phyloP scores from a whole-genome alignment of 1,284 basidiomycete genomes.

The Leccinum subfulvum region DNA sequence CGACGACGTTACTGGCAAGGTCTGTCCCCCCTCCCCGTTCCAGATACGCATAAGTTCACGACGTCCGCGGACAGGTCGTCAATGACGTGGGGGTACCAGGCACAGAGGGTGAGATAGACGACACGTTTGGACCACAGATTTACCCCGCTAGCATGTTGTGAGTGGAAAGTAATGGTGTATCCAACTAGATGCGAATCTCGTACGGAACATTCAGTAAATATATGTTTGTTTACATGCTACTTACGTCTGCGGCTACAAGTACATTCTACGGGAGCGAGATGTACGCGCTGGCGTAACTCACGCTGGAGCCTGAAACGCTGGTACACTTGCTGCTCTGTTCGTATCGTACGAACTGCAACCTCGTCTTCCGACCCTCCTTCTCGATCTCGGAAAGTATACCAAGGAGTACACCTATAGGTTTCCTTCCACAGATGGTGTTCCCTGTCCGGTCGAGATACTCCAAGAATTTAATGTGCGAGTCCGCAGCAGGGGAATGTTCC shows the following conservation, averaged over 20 bases:
- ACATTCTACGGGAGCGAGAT: constrained; percentile 45
- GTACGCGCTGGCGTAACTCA: constrained; percentile 93
- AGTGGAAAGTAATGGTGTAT: not conserved
- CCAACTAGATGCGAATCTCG: not conserved
- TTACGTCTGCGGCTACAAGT: constrained; percentile 1
- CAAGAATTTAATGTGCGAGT: constrained; percentile 66
- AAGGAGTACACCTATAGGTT: constrained; percentile 91
- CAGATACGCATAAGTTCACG: not conserved
- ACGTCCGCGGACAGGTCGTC: constrained; percentile 46
- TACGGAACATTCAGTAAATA: not conserved
- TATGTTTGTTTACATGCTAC: not conserved
- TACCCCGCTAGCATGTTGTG: constrained; percentile 42
- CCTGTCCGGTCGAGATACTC: constrained; percentile 78
- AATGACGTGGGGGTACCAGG: constrained; percentile 54
- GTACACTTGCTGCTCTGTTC: constrained; percentile 86
- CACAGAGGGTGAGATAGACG: constrained; percentile 56
- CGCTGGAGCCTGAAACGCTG: constrained; percentile 77
- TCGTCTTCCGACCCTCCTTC: constrained; percentile 40
- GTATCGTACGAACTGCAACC: constrained; percentile 81
- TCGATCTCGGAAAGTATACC: constrained; percentile 71
- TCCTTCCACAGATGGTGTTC: constrained; percentile 97
- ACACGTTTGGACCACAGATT: constrained; percentile 54
- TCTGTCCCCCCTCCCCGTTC: constrained; percentile 21
- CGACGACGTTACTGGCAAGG: constrained; percentile 42
- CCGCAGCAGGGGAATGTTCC: constrained; percentile 38